phyloP scores from a whole-genome alignment of 805 yeast species.

The Lachancea quebecensis region DNA sequence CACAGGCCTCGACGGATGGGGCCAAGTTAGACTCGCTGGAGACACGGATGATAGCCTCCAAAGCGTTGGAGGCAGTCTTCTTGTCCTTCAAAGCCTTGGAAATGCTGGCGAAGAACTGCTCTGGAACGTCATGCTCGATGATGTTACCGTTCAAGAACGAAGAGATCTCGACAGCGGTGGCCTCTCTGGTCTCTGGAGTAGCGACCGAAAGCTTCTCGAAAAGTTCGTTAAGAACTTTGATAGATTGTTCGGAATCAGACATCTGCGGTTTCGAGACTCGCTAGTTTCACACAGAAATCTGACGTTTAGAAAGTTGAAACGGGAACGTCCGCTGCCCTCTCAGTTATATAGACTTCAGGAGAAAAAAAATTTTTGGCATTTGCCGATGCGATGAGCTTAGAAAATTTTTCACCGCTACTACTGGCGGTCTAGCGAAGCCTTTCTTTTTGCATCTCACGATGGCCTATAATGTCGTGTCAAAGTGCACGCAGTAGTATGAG shows the following conservation, averaged over 20 bases:
- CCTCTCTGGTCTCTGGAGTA: conserved; percentile 69
- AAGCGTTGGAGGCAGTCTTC: conserved; percentile 76
- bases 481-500: background rate
- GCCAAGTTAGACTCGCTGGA: conserved; percentile 71
- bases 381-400: background rate
- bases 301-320: background rate
- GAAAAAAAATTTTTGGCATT: background rate
- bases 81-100: conserved; percentile 70
- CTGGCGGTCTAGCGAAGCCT: background rate
- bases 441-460: background rate
- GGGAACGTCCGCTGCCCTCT: background rate
- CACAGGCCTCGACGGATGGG: conserved; percentile 93
- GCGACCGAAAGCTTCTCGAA: conserved; percentile 91
- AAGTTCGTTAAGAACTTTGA: conserved; percentile 84
- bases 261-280: conserved; percentile 16
- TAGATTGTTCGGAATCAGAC: conserved; percentile 44
- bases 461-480: background rate
- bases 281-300: background rate
- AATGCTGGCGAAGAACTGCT: conserved; percentile 73
- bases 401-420: background rate
- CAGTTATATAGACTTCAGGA: background rate
- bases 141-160: conserved; percentile 93
- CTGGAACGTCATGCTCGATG: conserved; percentile 98
- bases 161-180: conserved; percentile 84
- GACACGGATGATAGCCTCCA: conserved; percentile 78